Percentiles rank a stretch among this genome's conserved stretches.
Evolutionary conservation across 2,329 filamentous ascomycete species (phyloP).

Genomic region (Aspergillus pseudotamarii): DNA sequence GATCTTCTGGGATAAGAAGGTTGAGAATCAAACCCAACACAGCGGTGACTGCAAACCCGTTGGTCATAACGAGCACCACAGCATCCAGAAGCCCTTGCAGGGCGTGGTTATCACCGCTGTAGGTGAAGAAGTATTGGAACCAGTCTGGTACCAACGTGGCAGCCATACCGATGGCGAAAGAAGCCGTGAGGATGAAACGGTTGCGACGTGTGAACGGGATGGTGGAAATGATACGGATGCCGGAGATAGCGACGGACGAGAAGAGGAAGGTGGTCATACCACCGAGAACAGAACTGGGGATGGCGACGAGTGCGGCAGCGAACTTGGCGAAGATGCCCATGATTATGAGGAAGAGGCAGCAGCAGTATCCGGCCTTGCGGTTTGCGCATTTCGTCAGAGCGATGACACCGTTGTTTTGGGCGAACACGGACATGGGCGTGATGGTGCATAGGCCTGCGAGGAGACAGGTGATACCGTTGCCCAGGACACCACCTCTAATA

Average conservation of each 20-base stretch:
- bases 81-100: slow-evolving; percentile 60
- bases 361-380: slow-evolving; percentile 67
- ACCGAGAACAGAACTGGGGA: slow-evolving; percentile 55
- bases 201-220: slow-evolving; percentile 67
- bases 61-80: slow-evolving; percentile 71
- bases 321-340: slow-evolving; percentile 75
- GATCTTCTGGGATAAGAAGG: slow-evolving; percentile 70
- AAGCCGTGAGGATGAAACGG: slow-evolving; percentile 66
- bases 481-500: slow-evolving; percentile 69
- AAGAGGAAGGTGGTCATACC: slow-evolving; percentile 67
- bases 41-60: slow-evolving; percentile 64
- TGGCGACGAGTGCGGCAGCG: slow-evolving; percentile 67
- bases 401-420: slow-evolving; percentile 71
- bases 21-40: slow-evolving; percentile 75
- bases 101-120: slow-evolving; percentile 62
- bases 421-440: slow-evolving; percentile 69
- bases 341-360: slow-evolving; percentile 66
- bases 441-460: slow-evolving; percentile 67
- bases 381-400: slow-evolving; percentile 69
- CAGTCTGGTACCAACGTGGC: slow-evolving; percentile 53
- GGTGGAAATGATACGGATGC: slow-evolving; percentile 66
- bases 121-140: slow-evolving; percentile 52
- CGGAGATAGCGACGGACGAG: slow-evolving; percentile 65
- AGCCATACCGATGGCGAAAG: slow-evolving; percentile 62
- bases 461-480: slow-evolving; percentile 67